phyloP scores from a whole-genome alignment of 2,329 filamentous ascomycete species.

The Dryadomyces quercus-mongolicae region DNA sequence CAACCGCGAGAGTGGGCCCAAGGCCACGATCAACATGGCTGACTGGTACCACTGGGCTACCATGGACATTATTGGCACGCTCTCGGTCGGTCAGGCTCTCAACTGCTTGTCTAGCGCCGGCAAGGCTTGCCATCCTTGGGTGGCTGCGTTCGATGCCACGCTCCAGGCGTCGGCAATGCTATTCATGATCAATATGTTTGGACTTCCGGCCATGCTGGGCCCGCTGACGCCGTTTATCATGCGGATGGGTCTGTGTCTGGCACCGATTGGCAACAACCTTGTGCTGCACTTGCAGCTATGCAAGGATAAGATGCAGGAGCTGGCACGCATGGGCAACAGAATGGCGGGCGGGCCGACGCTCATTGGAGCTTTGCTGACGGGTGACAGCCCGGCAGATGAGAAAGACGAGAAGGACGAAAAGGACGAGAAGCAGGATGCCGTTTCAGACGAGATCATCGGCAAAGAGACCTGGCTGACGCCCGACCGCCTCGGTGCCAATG shows the following conservation, averaged over 20 bases:
- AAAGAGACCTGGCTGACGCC: neutral
- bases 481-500: slow-evolving; percentile 2
- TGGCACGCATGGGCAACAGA: neutral
- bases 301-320: neutral
- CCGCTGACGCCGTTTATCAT: neutral
- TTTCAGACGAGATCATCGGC: too few relatives aligned
- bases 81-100: neutral
- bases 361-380: neutral
- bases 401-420: too few relatives aligned
- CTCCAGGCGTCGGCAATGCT: neutral
- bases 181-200: neutral
- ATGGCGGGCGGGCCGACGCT: neutral
- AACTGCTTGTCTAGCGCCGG: neutral
- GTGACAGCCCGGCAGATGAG: too few relatives aligned
- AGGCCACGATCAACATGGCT: neutral
- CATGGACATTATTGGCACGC: neutral
- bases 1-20: too few relatives aligned
- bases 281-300: neutral
- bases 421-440: too few relatives aligned
- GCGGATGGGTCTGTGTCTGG: neutral
- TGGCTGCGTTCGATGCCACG: neutral
- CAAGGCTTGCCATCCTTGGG: neutral
- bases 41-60: neutral
- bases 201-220: neutral
- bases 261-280: neutral